phyloP scores from a whole-genome alignment of 805 yeast species.

The Hanseniaspora nectarophila region DNA sequence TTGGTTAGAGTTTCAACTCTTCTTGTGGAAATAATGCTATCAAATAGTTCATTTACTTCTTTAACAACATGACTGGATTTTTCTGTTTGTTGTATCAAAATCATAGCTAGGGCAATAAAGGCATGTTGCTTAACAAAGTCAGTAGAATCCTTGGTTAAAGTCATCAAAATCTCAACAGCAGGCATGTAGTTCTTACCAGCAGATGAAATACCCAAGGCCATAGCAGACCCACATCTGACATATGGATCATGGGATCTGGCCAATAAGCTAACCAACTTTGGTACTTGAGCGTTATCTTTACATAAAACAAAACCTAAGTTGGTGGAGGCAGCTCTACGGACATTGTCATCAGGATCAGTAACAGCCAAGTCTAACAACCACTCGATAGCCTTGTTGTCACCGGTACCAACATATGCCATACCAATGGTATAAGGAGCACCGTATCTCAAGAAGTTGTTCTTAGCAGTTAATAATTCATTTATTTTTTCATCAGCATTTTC shows the following conservation, averaged over 20 bases:
- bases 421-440: conserved; percentile 95
- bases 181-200: conserved; percentile 84
- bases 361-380: conserved; percentile 85
- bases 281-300: conserved; percentile 85
- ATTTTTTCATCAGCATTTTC: conserved; percentile 60
- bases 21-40: conserved; percentile 68
- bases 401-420: conserved; percentile 93
- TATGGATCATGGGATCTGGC: conserved; percentile 95
- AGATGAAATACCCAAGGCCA: conserved; percentile 94
- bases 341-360: conserved; percentile 91
- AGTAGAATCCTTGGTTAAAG: conserved; percentile 82
- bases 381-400: conserved; percentile 76
- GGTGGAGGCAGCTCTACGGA: conserved; percentile 89
- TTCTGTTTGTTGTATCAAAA: conserved; percentile 79
- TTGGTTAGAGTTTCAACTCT: conserved; percentile 95
- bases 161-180: conserved; percentile 85
- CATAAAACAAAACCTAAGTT: conserved; percentile 82
- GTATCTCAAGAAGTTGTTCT: conserved; percentile 75
- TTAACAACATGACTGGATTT: conserved; percentile 68
- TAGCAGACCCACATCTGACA: conserved; percentile 94
- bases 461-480: conserved; percentile 50
- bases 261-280: conserved; percentile 83
- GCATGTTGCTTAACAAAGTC: conserved; percentile 99
- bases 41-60: conserved; percentile 59
- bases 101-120: conserved; percentile 80